Conservation (phyloP, 164 flowering plant genomes). For the Aristolochia californica region DNA sequence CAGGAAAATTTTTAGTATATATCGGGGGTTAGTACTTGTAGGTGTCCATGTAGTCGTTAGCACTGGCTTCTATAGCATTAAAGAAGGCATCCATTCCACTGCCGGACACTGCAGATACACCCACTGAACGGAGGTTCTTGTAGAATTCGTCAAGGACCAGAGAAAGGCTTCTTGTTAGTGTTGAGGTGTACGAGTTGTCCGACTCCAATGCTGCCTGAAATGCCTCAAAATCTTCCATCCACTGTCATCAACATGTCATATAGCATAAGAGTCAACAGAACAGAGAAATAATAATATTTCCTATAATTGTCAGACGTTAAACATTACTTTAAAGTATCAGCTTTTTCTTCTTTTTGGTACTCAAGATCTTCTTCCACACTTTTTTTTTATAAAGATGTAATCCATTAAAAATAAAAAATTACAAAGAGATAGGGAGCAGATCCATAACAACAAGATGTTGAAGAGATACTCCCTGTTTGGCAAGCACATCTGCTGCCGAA, state of each 20-base stretch:
- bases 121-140: conserved; percentile 73
- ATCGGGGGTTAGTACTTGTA: conserved; percentile 42
- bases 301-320: too few relatives aligned
- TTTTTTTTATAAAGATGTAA: too few relatives aligned
- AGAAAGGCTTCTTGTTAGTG: conserved; percentile 69
- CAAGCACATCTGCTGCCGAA: too few relatives aligned
- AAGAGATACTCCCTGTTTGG: too few relatives aligned
- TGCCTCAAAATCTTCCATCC: conserved; percentile 96
- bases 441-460: too few relatives aligned
- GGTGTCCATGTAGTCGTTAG: conserved; percentile 84
- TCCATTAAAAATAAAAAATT: too few relatives aligned
- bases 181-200: conserved; percentile 64
- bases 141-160: conserved; percentile 88
- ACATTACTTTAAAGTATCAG: too few relatives aligned
- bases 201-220: conserved; percentile 72
- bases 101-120: conserved; percentile 90
- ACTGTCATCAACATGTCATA: conserved; percentile 32
- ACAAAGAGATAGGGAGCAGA: too few relatives aligned
- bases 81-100: conserved; percentile 84
- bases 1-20: not conserved
- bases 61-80: conserved; percentile 72
- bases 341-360: too few relatives aligned
- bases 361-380: too few relatives aligned
- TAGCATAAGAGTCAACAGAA: too few relatives aligned
- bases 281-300: too few relatives aligned